phyloP scores from a whole-genome alignment of 306 rosid species.

The Vicia faba region DNA sequence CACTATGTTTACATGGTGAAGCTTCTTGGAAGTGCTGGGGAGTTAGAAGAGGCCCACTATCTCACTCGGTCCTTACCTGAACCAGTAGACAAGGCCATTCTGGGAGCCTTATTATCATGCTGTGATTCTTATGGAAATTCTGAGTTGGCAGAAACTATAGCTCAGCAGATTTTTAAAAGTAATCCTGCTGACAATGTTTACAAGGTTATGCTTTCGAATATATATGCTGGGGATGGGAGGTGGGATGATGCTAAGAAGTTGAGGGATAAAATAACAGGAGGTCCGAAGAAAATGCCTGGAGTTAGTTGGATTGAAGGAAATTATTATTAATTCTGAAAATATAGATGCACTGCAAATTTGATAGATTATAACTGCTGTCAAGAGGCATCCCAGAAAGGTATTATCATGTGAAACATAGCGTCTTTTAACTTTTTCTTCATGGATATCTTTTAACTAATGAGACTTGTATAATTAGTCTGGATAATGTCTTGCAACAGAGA shows the following conservation, averaged over 20 bases:
- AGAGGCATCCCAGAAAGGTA: constrained; percentile 32
- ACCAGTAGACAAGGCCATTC: constrained; percentile 76
- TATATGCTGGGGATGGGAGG: constrained; percentile 75
- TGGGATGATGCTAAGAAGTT: constrained; percentile 72
- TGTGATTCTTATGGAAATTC: constrained; percentile 69
- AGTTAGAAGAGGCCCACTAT: constrained; percentile 75
- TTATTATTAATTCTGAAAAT: constrained; percentile 26
- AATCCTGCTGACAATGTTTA: constrained; percentile 53
- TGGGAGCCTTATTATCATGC: constrained; percentile 86
- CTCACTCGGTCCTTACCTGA: constrained; percentile 62
- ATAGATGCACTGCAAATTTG: constrained; percentile 13
- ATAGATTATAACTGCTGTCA: not conserved
- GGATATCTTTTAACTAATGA: not conserved
- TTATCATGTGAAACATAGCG: constrained; percentile 11
- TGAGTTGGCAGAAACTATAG: constrained; percentile 71
- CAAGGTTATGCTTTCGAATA: constrained; percentile 77
- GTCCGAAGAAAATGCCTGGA: constrained; percentile 62
- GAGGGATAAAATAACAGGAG: constrained; percentile 61
- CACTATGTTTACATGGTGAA: constrained; percentile 88
- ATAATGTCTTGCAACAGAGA: constrained; percentile 19
- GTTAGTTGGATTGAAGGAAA: constrained; percentile 64
- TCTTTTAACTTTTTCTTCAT: constrained; percentile 7
- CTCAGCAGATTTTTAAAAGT: constrained; percentile 54
- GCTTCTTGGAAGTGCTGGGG: constrained; percentile 82
- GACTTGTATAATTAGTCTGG: constrained; percentile 18